Base-by-base conservation (phyloP, 2,329 filamentous ascomycete species). In the Ceratocystis albifundus region DNA sequence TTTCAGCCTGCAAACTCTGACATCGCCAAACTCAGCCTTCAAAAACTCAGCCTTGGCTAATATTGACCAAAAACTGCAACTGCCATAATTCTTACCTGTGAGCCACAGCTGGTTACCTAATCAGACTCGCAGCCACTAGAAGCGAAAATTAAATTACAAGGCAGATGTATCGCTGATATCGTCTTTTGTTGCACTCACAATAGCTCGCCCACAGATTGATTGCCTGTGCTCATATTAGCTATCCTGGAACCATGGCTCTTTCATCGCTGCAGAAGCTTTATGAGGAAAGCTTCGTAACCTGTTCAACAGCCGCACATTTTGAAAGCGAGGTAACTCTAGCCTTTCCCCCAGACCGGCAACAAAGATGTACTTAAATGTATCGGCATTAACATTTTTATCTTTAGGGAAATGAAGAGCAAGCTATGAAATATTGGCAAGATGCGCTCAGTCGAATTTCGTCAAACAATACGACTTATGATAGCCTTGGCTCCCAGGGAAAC, bases 301-400 rank as follows among this genome's bases (percentile, higher is more conserved):
- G 92, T 77, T 96, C 92, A 15, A 97, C 92, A 1, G 93, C 93
- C 48, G 89, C 96, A 65, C 96, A 96, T 77, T 96, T 96, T 75
- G 94, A 99, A 78, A 85, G 88, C 74, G 88, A 95, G 84, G 91
- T 95, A 77, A 57, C 65, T 68, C 17, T 70, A 68, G 45, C 65
- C 61, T 64, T 5, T 68, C 59, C 64, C 25, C 25, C 32, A n/a
- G 8, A n/a, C 5, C 15, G n/a, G 25, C 7, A 22, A 41, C 44
- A 30, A 36, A 20, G 4, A 46, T 17, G 3, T 5, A n/a, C 25
- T 17, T 45, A 15, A 62, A 22, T 8, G 17, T 15, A 17, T 17
- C 28, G 48, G 41, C 28, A 50, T 36, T 65, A 45, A 61, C 62
- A 20, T 17, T 45, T 45, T 36, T 28, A 2, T 69, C 59, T 36